Evolutionary conservation across 495 filamentous ascomycete genomes (phyloP).

Genomic region (Eremomyces bilateralis): DNA sequence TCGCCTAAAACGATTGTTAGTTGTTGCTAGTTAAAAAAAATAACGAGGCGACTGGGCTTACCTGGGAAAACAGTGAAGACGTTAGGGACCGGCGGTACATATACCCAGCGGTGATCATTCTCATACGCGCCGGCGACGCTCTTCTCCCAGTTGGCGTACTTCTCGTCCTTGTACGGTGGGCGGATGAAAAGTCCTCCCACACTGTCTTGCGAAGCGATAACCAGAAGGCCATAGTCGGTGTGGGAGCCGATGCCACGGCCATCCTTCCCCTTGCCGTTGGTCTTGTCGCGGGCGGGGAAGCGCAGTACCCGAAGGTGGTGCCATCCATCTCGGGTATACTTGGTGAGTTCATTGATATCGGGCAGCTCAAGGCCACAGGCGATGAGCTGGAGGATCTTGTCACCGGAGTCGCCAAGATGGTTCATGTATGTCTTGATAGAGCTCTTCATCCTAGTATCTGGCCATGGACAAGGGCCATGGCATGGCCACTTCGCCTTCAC

Average conservation of each 20-base stretch:
- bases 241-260: constrained; percentile 26
- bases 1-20: too few relatives aligned
- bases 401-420: constrained; percentile 16
- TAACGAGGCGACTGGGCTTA: constrained; percentile 10
- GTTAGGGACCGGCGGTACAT: constrained; percentile 20
- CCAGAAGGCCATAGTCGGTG: constrained; percentile 25
- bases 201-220: constrained; percentile 24
- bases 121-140: constrained; percentile 23
- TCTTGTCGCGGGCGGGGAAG: constrained; percentile 20
- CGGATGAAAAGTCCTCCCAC: constrained; percentile 25
- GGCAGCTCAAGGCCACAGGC: constrained; percentile 19
- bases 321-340: constrained; percentile 24
- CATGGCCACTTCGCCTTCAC: constrained; percentile 23
- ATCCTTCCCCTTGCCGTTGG: constrained; percentile 24
- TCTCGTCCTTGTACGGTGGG: constrained; percentile 16
- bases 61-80: constrained; percentile 24
- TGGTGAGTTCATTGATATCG: constrained; percentile 12
- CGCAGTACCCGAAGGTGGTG: constrained; percentile 25
- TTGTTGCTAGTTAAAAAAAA: too few relatives aligned
- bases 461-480: constrained; percentile 26
- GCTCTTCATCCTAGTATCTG: constrained; percentile 17
- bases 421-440: constrained; percentile 16
- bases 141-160: constrained; percentile 23
- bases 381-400: constrained; percentile 20
- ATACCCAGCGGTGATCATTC: constrained; percentile 23